Base-by-base conservation (phyloP, 2,329 filamentous ascomycete species). In the Fusarium albosuccineum region DNA sequence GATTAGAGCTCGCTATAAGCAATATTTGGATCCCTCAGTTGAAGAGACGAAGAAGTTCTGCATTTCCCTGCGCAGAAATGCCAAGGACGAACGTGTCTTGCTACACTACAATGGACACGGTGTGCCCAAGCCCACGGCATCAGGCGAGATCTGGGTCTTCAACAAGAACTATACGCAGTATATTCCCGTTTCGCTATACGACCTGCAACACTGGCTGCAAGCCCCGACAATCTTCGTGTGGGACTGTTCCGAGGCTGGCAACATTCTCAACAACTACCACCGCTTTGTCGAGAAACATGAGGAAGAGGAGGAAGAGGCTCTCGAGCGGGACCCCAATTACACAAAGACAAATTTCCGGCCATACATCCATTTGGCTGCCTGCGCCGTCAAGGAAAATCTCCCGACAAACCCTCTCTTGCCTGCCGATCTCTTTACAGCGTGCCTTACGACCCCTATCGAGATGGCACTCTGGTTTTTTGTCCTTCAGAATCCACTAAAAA, bases 81-180 rank as follows among this genome's bases (percentile, higher is more conserved):
- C 96, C 49, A 97, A 97, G 78, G 94, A 97, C 60, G 96, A 99
- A 81, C 87, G 96, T 50, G 93, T 99, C 2, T 83, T 99, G n/a
- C 93, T 99, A 73, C 96, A 99, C 77, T 99, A 99, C 84, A 99
- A 99, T 73, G 96, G 96, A 14, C 96, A 99, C 78, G 96, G 96
- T 46, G 96, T 99, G 10, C 96, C 96, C 2, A 93, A 97, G 74
- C 96, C 96, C 4, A 99, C 96, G 1, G 89, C 92, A 4, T 97
- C 95, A 5, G 96, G 96, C 13, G 96, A 99, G 78, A 97, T 99
- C 17, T 99, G 96, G 96, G 97, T 98, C 6, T 99, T 99, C 79
- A 99, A 99, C 80, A 95, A 96, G 72, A 98, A 93, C 70, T 99
- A 97, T 77, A 99, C 96, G 0, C 96, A 99, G 79, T 99, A 99